Base-by-base conservation (phyloP, 106 monocot genomes). In the Dactylorhiza incarnata region DNA sequence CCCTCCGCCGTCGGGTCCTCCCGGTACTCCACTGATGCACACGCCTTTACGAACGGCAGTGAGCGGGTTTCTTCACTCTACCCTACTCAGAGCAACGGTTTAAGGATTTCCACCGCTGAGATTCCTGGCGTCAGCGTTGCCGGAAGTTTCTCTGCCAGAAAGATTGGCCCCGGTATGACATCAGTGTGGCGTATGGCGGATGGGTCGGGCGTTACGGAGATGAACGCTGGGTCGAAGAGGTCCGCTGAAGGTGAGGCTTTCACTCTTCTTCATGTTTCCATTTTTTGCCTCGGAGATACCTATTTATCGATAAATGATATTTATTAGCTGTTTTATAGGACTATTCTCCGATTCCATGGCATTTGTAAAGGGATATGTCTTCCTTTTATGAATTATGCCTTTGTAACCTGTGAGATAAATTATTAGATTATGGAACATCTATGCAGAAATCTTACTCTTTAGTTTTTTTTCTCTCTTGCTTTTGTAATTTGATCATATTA, bases 241-340 rank as follows among this genome's bases (percentile, higher is more conserved):
- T 53, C 80, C 7, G 66, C 80, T 52, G 80, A 80, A 51, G 80
- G 80, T 80, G 37, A 68, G 74, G 5, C 5, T 58, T 45, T 75
- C 22, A 10, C 45, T 44, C 46, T 12, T 62, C 10, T 44, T 61
- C 19, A 13, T 61, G 25, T 14, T 56, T 19, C 69, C 1, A 5
- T 14, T 7, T 69, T 44, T 69, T 45, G 45, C 52, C 52, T 52
- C 52, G 2, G 13, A 9, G 52, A 52, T 9, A 4, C 52, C 52
- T 11, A 11, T 52, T 9, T 52, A 11, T 52, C 2, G 15, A 52
- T 52, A 15, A 11, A 11, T 52, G 52, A 15, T 52, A 52, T 69
- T 45, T 69, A 45, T 69, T 1, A 45, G 7, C 45, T 69, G 69
- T 45, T 69, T 37, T 37, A 37, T 37, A 37, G 37, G 37, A 37